Base-by-base conservation (phyloP, 2,329 filamentous ascomycete genomes). In the Davidsoniella virescens region DNA sequence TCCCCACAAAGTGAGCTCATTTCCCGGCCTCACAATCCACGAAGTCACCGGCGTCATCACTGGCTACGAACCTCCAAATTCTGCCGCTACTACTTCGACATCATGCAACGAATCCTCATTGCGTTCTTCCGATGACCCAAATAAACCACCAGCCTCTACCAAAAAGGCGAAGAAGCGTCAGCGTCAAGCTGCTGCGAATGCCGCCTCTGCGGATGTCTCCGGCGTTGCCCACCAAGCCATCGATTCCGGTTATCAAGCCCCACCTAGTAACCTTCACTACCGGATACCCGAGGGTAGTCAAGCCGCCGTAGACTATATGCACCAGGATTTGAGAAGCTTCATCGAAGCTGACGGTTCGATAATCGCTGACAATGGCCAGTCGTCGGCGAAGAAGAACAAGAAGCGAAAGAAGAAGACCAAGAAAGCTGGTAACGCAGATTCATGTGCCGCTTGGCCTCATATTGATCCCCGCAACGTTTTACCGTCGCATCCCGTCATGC, bases 81-180 rank as follows among this genome's bases (percentile, higher is more conserved):
- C 43, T 10, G 12, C 49, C 20, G 16, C 10, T 25, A 4, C 41
- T 40, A 14, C 41, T 14, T 33, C 41, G 10, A n/a, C 43, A 16
- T 23, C 49, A 14, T n/a, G 18, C 16, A 14, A 14, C 10, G 43
- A 26, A 1, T 43, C 16, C 46, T 73, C 50, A 71, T 68, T 43
- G 60, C 66, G 20, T 61, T 69, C 42, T 64, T 59, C 60, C 62
- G 25, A 29, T 44, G 51, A 49, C 29, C 49, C 49, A 40, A 52
- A 50, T 41, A 47, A 53, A 42, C 70, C 69, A 42, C 61, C 71
- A 7, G 82, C 88, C 47, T 95, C 94, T 67, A 80, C 85, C 62
- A 95, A 95, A 72, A 96, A 95, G 71, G 84, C 46, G 14, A 48
- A 92, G 65, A 95, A 94, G 72, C 79, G 88, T 57, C 78, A 88